Base-by-base conservation (phyloP, 352 stramenopile genomes). In the Blastocystis sp. region DNA sequence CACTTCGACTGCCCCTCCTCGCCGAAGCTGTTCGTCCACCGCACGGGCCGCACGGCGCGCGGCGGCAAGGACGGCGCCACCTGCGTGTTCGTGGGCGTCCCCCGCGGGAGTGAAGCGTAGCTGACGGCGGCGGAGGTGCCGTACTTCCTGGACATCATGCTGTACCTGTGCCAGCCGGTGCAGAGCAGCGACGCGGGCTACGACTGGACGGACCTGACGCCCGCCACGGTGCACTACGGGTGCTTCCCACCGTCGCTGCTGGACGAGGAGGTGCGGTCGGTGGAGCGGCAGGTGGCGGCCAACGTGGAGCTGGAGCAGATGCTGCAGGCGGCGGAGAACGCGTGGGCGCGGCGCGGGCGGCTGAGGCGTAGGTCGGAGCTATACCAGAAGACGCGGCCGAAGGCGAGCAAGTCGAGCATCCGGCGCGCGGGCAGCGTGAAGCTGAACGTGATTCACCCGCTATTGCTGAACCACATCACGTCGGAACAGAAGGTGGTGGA, bases 91-190 rank as follows among this genome's bases (percentile, higher is more conserved):
- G 81, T 89, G n/a, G 54, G 34, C 24, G 69, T 1, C 7, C 0
- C 14, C 17, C 0, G 7, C 14, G 14, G 40, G 11, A 11, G 54
- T 84, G 40, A 82, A 1, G 38, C 11, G 76, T 17, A 71, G 76
- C 17, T 84, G 95, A 96, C 98, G 88, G 95, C 95, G 24, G 96
- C 98, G 84, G 97, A 99, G 90, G 91, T 98, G 68, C 95, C 97
- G 14, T 99, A 98, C 91, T 98, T 99, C 94, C 93, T 99, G 34
- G 97, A 99, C 90, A 89, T 98, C 52, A 94, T 98, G 90, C 84
- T 98, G 61, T 98, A 98, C 91, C 93, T 99, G 54, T 95, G 95
- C 60, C 93, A 93, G 1, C 92, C 92, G n/a, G 11, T 90, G 57
- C 21, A 90, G 94, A 40, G 92, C 93, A 38, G 92, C 94, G 82